These are phyloP conservation scores for Hanseniaspora meyeri DNA, from an alignment of 805 yeast species.

Conservation along the genomic window DNA sequence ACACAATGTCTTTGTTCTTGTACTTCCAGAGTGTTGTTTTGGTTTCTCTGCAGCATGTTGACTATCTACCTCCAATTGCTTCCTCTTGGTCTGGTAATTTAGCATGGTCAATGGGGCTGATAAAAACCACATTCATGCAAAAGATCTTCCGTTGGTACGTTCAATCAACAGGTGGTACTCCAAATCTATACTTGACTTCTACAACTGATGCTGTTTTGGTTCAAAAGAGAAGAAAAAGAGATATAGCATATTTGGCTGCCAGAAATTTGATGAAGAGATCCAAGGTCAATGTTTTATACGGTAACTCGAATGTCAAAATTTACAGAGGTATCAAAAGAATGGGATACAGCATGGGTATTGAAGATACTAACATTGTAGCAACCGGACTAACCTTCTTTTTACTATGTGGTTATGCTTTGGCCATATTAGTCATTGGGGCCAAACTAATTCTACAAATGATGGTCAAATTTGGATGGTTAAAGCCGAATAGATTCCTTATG, in stretches of 20 bases:
- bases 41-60: conserved; percentile 73
- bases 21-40: conserved; percentile 85
- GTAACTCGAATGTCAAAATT: conserved; percentile 50
- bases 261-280: conserved; percentile 29
- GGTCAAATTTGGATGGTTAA: conserved; percentile 38
- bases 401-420: conserved; percentile 59
- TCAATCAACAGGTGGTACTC: conserved; percentile 80
- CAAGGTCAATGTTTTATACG: conserved; percentile 29
- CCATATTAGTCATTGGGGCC: conserved; percentile 44
- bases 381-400: conserved; percentile 83
- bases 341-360: conserved; percentile 65
- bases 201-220: conserved; percentile 57
- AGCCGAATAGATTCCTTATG: conserved; percentile 35
- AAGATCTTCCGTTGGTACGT: conserved; percentile 72
- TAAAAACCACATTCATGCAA: conserved; percentile 71
- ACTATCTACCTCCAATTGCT: conserved; percentile 82
- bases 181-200: conserved; percentile 52
- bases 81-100: conserved; percentile 83
- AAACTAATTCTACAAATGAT: conserved; percentile 41
- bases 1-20: conserved; percentile 67
- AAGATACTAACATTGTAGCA: conserved; percentile 67
- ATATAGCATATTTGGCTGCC: conserved; percentile 15
- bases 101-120: conserved; percentile 91
- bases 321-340: conserved; percentile 79
- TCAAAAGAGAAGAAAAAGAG: conserved; percentile 37